Evolutionary conservation across 345 rosid genomes (phyloP).

Genomic region (Kandelia obovata): DNA sequence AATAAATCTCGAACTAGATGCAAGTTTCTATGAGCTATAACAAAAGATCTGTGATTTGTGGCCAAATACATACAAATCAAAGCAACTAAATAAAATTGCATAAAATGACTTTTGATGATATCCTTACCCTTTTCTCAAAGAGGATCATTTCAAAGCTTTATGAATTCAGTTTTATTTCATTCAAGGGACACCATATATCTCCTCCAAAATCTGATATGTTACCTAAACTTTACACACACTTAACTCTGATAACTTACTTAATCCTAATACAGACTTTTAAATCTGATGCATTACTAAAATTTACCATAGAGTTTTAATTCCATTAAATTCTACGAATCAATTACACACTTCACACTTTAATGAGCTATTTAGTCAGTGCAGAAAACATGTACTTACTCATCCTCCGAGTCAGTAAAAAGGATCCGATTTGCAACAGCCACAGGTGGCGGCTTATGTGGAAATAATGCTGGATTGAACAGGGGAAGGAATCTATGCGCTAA

Average conservation of each 20-base stretch:
- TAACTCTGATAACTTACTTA: too few relatives aligned
- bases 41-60: neutral
- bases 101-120: neutral
- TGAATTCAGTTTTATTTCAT: too few relatives aligned
- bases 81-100: neutral
- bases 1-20: conserved; percentile 6
- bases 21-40: neutral
- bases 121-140: neutral
- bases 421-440: conserved; percentile 65
- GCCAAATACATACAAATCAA: neutral
- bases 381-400: conserved; percentile 60
- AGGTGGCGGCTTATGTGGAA: conserved; percentile 90
- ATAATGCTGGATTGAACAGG: conserved; percentile 60
- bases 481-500: conserved; percentile 61
- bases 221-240: too few relatives aligned
- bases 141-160: too few relatives aligned
- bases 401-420: conserved; percentile 94
- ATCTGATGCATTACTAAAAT: too few relatives aligned
- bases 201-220: too few relatives aligned
- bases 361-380: neutral
- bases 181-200: too few relatives aligned
- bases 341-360: neutral
- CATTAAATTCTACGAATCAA: too few relatives aligned
- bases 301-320: too few relatives aligned
- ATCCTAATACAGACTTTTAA: too few relatives aligned